Evolutionary conservation across 2,329 filamentous ascomycete species (phyloP).

Genomic region (Venturia oleaginea): DNA sequence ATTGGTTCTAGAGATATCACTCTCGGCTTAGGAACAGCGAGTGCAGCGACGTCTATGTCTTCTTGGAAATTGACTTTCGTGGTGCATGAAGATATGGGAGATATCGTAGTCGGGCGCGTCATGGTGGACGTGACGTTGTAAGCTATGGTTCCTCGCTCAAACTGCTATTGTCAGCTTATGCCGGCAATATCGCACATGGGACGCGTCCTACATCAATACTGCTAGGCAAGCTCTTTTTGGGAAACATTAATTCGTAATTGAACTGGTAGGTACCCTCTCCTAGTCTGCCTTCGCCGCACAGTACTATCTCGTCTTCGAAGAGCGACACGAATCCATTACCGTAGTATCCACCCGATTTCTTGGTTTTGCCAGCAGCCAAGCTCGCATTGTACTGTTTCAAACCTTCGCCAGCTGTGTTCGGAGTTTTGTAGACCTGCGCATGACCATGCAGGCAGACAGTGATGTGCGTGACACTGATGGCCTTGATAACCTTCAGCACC

Average conservation of each 20-base stretch:
- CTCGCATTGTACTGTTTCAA: conserved; percentile 40
- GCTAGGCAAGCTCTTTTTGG: conserved; percentile 63
- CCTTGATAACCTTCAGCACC: conserved; percentile 62
- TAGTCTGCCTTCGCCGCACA: conserved; percentile 69
- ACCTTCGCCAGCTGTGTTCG: conserved; percentile 50
- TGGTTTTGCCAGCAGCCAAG: conserved; percentile 40
- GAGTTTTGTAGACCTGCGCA: conserved; percentile 67
- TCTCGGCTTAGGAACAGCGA: conserved; percentile 65
- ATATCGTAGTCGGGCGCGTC: conserved; percentile 79
- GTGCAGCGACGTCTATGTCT: conserved; percentile 70
- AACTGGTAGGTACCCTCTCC: conserved; percentile 71
- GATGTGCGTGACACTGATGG: conserved; percentile 69
- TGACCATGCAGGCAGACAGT: conserved; percentile 70
- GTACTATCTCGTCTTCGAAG: conserved; percentile 72
- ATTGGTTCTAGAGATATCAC: conserved; percentile 84
- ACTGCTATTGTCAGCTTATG: conserved; percentile 47
- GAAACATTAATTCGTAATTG: conserved; percentile 65
- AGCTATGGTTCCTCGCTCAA: conserved; percentile 86
- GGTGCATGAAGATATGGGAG: conserved; percentile 70
- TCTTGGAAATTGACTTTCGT: conserved; percentile 72
- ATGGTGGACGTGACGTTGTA: conserved; percentile 87
- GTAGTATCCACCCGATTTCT: conserved; percentile 48
- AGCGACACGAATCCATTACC: conserved; percentile 72
- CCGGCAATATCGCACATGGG: not conserved
- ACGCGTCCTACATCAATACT: conserved; percentile 74